Evolutionary conservation across 148 eudicot genomes (phyloP).

Genomic region (Suaeda aralocaspica): DNA sequence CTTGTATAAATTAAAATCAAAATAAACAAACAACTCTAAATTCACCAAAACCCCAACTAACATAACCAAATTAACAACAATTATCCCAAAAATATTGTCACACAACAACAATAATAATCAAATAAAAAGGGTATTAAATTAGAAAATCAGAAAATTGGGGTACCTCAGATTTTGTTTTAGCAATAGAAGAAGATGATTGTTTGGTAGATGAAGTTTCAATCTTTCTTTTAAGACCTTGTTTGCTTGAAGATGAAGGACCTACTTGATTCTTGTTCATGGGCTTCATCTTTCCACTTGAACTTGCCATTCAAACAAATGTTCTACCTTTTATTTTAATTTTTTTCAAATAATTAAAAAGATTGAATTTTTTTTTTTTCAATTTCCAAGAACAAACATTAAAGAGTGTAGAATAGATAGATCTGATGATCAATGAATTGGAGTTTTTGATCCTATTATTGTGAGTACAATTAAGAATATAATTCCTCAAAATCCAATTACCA

Average conservation of each 20-base stretch:
- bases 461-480: not conserved
- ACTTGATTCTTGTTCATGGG: constrained; percentile 28
- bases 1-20: not conserved
- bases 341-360: no score
- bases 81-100: not conserved
- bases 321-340: not conserved
- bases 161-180: constrained; percentile 56
- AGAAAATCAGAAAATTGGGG: constrained; percentile 11
- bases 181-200: constrained; percentile 32
- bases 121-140: constrained; percentile 9
- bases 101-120: constrained; percentile 1
- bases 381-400: not conserved
- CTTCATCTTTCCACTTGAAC: constrained; percentile 28
- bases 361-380: not conserved
- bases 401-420: not conserved
- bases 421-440: constrained; percentile 13
- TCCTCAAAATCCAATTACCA: not conserved
- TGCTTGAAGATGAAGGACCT: constrained; percentile 23
- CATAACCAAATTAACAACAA: no score
- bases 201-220: constrained; percentile 31
- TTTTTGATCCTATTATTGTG: not conserved
- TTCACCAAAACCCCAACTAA: constrained; percentile 11
- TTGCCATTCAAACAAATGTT: constrained; percentile 19
- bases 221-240: constrained; percentile 38
- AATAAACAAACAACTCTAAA: not conserved